Conservation (phyloP, 139 green algal species). For the Trebouxia sp. region DNA sequence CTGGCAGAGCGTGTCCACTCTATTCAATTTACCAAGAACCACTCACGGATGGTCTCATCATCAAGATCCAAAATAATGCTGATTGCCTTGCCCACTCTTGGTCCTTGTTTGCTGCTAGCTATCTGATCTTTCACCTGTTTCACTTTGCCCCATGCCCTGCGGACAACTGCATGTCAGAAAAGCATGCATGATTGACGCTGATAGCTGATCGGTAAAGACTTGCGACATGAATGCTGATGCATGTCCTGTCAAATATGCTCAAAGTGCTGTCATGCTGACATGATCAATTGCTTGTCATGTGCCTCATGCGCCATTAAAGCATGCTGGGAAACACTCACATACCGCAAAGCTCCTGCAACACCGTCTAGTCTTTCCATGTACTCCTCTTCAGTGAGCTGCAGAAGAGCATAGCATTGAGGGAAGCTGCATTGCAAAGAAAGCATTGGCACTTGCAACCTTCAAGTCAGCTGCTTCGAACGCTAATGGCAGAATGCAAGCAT, state of each 20-base stretch:
- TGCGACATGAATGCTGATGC: neutral
- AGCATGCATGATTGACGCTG: no score
- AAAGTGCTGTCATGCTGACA: no score
- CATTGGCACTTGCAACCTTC: neutral
- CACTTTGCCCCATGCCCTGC: slow-evolving; percentile 34
- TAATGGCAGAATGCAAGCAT: no score
- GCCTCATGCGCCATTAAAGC: no score
- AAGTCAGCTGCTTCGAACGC: no score
- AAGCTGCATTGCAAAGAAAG: no score
- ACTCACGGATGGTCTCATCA: slow-evolving; percentile 14
- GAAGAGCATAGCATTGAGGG: no score
- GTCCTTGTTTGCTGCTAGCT: neutral
- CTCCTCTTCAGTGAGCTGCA: slow-evolving; percentile 32
- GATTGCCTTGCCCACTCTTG: slow-evolving; percentile 32
- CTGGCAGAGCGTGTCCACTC: no score
- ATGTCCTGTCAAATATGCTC: neutral
- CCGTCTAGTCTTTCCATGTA: slow-evolving; percentile 31
- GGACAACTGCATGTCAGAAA: neutral
- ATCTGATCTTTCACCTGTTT: slow-evolving; percentile 28
- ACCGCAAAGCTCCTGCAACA: slow-evolving; percentile 33
- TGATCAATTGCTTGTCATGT: no score
- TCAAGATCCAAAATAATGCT: slow-evolving; percentile 31
- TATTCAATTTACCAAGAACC: slow-evolving; percentile 21
- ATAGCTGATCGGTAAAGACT: neutral
- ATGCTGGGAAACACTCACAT: neutral